Evolutionary conservation across 345 rosid species (phyloP).

Genomic region (Schrenkiella parvula): DNA sequence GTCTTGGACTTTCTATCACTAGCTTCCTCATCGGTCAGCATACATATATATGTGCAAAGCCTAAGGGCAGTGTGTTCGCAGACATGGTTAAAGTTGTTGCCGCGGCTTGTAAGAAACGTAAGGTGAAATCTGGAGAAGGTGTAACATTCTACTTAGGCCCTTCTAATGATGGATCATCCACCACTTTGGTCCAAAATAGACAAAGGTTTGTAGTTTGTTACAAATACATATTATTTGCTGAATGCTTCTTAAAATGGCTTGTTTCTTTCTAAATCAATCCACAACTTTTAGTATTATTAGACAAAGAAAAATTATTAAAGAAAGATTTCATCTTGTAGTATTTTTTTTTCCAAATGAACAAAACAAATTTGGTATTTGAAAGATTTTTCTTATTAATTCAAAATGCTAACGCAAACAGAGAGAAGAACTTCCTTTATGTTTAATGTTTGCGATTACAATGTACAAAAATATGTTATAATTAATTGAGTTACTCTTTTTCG

Average conservation of each 20-base stretch:
- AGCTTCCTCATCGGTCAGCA: constrained; percentile 52
- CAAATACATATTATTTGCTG: too few species aligned
- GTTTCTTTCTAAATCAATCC: background rate
- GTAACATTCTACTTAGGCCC: constrained; percentile 22
- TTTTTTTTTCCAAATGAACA: background rate
- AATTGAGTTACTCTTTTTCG: background rate
- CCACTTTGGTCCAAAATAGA: constrained; percentile 15
- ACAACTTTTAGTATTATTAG: background rate
- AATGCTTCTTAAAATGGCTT: background rate
- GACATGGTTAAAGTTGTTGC: constrained; percentile 49
- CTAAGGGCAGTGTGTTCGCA: constrained; percentile 52
- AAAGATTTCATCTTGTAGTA: background rate
- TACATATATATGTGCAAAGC: constrained; percentile 44
- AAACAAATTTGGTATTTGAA: background rate
- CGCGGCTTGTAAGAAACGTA: constrained; percentile 47
- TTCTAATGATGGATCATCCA: constrained; percentile 18
- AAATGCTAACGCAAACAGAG: background rate
- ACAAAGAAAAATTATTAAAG: background rate
- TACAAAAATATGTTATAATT: background rate
- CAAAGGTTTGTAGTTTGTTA: constrained; percentile 7
- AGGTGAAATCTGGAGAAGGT: constrained; percentile 6
- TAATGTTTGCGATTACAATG: background rate
- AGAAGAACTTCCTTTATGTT: background rate
- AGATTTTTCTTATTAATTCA: background rate
- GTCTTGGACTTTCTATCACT: constrained; percentile 44